These are phyloP conservation scores for Globisporangium cederbergense DNA, from an alignment of 352 stramenopile species.

Conservation along the genomic window DNA sequence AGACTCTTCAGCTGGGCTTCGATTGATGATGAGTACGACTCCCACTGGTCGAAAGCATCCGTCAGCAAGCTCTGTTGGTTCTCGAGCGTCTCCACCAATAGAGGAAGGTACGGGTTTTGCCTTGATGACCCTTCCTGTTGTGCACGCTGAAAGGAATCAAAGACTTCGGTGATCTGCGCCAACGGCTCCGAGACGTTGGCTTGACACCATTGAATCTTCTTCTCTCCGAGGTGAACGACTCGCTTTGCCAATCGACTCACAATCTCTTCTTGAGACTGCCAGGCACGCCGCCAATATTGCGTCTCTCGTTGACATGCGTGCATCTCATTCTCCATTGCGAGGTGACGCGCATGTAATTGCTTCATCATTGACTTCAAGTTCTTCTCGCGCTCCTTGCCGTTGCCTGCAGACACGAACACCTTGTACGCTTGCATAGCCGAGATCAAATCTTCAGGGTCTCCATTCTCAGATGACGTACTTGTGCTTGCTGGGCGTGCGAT, in stretches of 20 bases:
- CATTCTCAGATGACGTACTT: not conserved
- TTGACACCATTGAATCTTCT: constrained; percentile 36
- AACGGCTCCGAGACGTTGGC: constrained; percentile 28
- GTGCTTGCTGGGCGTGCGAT: constrained; percentile 4
- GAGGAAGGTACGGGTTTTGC: constrained; percentile 35
- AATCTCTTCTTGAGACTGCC: constrained; percentile 30
- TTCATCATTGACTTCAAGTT: constrained; percentile 35
- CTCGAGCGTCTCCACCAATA: constrained; percentile 28
- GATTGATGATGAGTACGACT: constrained; percentile 18
- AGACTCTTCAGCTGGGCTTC: constrained; percentile 24
- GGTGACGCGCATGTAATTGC: constrained; percentile 28
- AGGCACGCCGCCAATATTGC: constrained; percentile 32
- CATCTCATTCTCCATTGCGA: constrained; percentile 25
- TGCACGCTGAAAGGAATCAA: constrained; percentile 27
- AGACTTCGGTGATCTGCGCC: constrained; percentile 20
- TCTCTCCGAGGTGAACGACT: constrained; percentile 25
- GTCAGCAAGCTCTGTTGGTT: constrained; percentile 24
- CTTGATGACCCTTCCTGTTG: constrained; percentile 29
- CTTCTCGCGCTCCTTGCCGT: constrained; percentile 32
- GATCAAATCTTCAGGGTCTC: constrained; percentile 6
- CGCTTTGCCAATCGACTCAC: constrained; percentile 18
- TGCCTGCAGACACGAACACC: constrained; percentile 18
- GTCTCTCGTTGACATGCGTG: constrained; percentile 22
- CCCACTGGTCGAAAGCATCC: constrained; percentile 26
- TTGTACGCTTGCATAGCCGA: constrained; percentile 29